These are phyloP conservation scores for Kluyveromyces wickerhamii DNA, from an alignment of 805 yeast species.

Conservation along the genomic window DNA sequence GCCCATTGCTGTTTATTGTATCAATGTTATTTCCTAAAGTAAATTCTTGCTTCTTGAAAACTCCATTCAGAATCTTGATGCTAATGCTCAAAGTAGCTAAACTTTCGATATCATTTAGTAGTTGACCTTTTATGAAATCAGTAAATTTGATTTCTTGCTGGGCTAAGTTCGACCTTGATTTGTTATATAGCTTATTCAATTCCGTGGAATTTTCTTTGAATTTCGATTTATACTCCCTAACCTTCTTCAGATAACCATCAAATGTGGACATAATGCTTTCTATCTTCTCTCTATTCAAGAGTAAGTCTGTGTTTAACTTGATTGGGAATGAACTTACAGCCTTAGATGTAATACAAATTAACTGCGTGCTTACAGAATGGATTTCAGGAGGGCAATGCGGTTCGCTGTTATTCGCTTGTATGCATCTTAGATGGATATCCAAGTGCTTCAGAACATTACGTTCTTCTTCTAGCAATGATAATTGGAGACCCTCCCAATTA, in stretches of 20 bases:
- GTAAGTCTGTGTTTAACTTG: slow-evolving; percentile 29
- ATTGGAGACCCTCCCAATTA: slow-evolving; percentile 27
- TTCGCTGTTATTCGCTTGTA: slow-evolving; percentile 26
- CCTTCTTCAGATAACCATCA: slow-evolving; percentile 9
- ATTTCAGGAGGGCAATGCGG: slow-evolving; percentile 27
- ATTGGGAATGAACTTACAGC: slow-evolving; percentile 36
- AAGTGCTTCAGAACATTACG: slow-evolving; percentile 21
- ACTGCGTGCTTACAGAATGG: slow-evolving; percentile 23
- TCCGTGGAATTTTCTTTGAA: slow-evolving; percentile 17
- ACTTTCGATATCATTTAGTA: slow-evolving; percentile 27
- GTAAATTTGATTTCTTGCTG: slow-evolving; percentile 23
- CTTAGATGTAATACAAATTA: slow-evolving; percentile 29
- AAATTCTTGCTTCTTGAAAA: slow-evolving; percentile 25
- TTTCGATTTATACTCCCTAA: slow-evolving; percentile 10
- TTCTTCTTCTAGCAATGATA: slow-evolving; percentile 25
- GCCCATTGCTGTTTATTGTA: neutral
- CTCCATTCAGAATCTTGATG: slow-evolving; percentile 16
- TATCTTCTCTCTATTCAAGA: slow-evolving; percentile 20
- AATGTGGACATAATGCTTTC: slow-evolving; percentile 21
- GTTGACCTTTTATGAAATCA: slow-evolving; percentile 22
- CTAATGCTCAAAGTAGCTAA: slow-evolving; percentile 20
- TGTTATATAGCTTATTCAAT: slow-evolving; percentile 23
- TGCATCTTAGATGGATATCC: slow-evolving; percentile 27
- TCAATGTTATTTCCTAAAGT: slow-evolving; percentile 15
- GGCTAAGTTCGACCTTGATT: slow-evolving; percentile 11